Evolutionary conservation across 306 rosid species (phyloP), one percentile per base, ranked within the genome.

Genomic region (Cyamopsis tetragonoloba): DNA sequence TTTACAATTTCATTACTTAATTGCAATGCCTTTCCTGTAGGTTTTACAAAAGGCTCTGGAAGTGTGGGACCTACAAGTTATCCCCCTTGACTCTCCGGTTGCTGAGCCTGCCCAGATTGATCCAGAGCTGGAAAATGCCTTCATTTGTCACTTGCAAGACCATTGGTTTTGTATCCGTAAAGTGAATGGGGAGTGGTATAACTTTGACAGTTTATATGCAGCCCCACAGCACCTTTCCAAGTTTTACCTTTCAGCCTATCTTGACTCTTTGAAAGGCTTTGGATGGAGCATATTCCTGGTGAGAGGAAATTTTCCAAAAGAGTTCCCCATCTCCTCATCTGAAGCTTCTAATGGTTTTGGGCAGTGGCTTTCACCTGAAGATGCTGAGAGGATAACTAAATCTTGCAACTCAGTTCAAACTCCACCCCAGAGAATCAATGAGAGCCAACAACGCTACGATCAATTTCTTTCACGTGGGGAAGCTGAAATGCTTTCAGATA

Each of bases 211-310:
- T 83, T 89, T 95, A 20, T 90, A 88, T 77, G 99, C 97, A 18
- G 97, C 99, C 12, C 99, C 99, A 1, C 86, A 80, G 70, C 87
- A 90, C 79, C 92, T 95, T 27, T 95, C 99, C 66, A 95, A 88
- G 85, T 95, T 95, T 74, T 95, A 90, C 80, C 97, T 95, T 57
- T 91, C 99, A 5, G 99, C 96, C 35, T 95, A 90, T 68, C 80
- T 95, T 41, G 99, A 95, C 79, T 86, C 97, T 35, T 68, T 95
- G 71, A 87, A 85, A 74, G 95, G 97, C 77, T 90, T 86, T 3
- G 97, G 99, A 22, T 95, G 99, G 99, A 95, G 97, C 89, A 95
- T 95, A 63, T 95, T 95, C 80, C 79, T 95, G 48, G 99, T 88
- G 66, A 86, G 95, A 75, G 99, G 99, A 49, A 90, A 86, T 75